phyloP scores from a whole-genome alignment of 805 yeast species.

The Kregervanrija delftensis region DNA sequence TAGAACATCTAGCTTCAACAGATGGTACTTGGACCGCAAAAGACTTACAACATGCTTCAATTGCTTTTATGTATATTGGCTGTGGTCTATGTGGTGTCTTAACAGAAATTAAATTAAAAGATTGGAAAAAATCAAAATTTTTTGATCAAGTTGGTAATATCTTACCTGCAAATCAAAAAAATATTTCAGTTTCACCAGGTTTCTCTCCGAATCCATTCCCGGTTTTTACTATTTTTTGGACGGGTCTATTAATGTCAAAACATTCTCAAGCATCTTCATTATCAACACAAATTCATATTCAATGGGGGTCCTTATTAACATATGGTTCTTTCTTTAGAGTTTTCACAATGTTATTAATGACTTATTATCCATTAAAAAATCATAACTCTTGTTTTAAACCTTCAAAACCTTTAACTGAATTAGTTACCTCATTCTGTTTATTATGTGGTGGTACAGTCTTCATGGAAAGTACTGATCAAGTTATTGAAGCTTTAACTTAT shows the following conservation, averaged over 20 bases:
- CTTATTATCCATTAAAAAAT: slow-evolving; percentile 34
- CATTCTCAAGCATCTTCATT: slow-evolving; percentile 79
- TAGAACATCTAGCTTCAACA: slow-evolving; percentile 77
- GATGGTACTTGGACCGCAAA: slow-evolving; percentile 87
- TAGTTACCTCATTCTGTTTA: slow-evolving; percentile 70
- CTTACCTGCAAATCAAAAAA: slow-evolving; percentile 4
- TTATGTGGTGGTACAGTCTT: slow-evolving; percentile 87
- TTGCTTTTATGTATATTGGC: slow-evolving; percentile 88
- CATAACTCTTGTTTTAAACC: slow-evolving; percentile 31
- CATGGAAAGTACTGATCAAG: slow-evolving; percentile 87
- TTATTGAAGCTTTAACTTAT: slow-evolving; percentile 73
- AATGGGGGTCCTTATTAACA: slow-evolving; percentile 89
- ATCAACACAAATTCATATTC: slow-evolving; percentile 76
- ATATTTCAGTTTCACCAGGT: slow-evolving; percentile 47
- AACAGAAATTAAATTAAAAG: slow-evolving; percentile 57
- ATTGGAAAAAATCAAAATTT: slow-evolving; percentile 44
- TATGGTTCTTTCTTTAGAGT: slow-evolving; percentile 75
- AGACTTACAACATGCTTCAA: slow-evolving; percentile 84
- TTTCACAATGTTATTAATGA: slow-evolving; percentile 50
- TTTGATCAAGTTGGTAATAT: slow-evolving; percentile 14
- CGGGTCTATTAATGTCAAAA: slow-evolving; percentile 91
- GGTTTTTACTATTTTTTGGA: slow-evolving; percentile 88
- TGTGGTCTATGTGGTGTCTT: slow-evolving; percentile 88
- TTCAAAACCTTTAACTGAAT: slow-evolving; percentile 79
- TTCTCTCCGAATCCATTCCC: slow-evolving; percentile 94